phyloP scores from a whole-genome alignment of 208 protist species.

The Crithidia mellificae region DNA sequence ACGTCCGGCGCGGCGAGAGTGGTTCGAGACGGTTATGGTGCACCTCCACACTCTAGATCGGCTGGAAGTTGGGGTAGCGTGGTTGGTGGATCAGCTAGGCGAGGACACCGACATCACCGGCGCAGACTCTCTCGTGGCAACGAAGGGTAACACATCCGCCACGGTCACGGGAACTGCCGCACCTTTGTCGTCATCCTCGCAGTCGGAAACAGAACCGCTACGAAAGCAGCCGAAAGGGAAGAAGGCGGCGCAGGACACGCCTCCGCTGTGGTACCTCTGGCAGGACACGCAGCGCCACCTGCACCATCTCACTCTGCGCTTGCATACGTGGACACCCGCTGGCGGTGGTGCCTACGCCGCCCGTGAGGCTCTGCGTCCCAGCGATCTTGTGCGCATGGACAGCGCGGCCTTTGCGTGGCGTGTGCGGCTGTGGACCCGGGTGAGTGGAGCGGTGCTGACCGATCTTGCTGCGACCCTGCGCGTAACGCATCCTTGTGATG shows the following conservation, averaged over 20 bases:
- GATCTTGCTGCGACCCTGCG: background rate
- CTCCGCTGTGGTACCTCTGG: slow-evolving; percentile 40
- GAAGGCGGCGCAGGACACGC: slow-evolving; percentile 8
- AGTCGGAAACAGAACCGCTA: too few species aligned
- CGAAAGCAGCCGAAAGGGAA: slow-evolving; percentile 14
- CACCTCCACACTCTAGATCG: slow-evolving; percentile 26
- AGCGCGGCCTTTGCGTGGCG: slow-evolving; percentile 42
- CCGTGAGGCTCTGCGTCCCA: slow-evolving; percentile 28
- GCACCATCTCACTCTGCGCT: slow-evolving; percentile 37
- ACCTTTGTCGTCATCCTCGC: too few species aligned
- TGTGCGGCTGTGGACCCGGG: slow-evolving; percentile 22
- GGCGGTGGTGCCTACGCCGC: slow-evolving; percentile 21
- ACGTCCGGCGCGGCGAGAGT: slow-evolving; percentile 41
- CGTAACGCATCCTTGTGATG: background rate
- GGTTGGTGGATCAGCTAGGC: slow-evolving; percentile 19
- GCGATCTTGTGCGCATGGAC: slow-evolving; percentile 35
- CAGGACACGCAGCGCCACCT: slow-evolving; percentile 38
- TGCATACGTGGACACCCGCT: slow-evolving; percentile 23
- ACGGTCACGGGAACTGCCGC: too few species aligned
- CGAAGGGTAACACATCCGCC: too few species aligned
- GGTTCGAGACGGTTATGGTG: slow-evolving; percentile 52
- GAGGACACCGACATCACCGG: background rate
- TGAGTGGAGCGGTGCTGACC: slow-evolving; percentile 1
- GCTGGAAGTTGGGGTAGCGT: slow-evolving; percentile 12
- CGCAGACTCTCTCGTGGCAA: background rate